Base-by-base conservation (phyloP, 257 asterid species). In the Ballota nigra region DNA sequence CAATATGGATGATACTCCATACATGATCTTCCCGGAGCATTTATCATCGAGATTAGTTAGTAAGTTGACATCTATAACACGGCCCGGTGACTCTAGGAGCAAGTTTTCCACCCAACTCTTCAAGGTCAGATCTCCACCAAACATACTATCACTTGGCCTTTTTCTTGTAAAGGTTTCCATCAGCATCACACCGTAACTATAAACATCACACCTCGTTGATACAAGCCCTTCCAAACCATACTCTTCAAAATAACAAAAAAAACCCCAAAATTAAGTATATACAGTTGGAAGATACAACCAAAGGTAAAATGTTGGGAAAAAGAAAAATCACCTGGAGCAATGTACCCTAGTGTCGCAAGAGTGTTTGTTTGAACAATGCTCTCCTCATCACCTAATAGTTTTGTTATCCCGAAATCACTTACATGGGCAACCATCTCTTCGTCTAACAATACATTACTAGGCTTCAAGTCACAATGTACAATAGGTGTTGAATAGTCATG, bases 311-410 rank as follows among this genome's bases (percentile, higher is more conserved):
- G n/a, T 41, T 4, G 12, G 49, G 45, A 41, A 41, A 41, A 41
- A 41, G 16, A 41, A 41, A 11, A 41, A 16, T 47, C 56, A 47
- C 56, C 22, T 5, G 56, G 56, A 47, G 56, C 56, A 47, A 47
- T 47, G 56, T 63, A 73, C 74, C 65, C 69, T 58, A 67, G 3
- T 24, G 49, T 49, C 38, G 79, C 60, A 2, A 75, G 6, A 19
- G 72, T 67, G 29, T 19, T 18, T 15, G 62, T 67, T 19, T 16
- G 0, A 11, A 67, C 72, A 2, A 3, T 28, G 29, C 15, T 67
- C 16, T 67, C 33, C 5, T n/a, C 61, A 2, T 67, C 11, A 3
- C 29, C 15, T 8, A 67, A 29, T 3, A 67, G 6, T 28, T 49
- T 67, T 28, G 72, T 5, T 66, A 45, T n/a, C n/a, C n/a, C n/a